Evolutionary conservation across 2,329 filamentous ascomycete species (phyloP).

Genomic region (Diaporthe caulivora): DNA sequence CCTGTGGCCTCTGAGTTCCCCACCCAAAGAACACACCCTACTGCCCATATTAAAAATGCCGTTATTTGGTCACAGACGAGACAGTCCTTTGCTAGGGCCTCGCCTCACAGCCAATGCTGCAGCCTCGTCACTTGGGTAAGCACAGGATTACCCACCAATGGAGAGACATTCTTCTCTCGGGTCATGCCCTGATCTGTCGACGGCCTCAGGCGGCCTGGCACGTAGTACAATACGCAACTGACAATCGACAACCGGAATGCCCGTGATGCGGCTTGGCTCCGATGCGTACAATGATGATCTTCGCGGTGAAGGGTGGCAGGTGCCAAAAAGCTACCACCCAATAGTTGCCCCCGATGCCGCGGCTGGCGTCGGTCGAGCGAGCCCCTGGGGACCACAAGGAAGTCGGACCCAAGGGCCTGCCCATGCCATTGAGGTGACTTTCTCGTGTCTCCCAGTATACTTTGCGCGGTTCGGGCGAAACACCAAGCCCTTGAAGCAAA

Average conservation of each 20-base stretch:
- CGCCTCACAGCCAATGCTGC: slow-evolving; percentile 19
- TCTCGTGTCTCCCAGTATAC: background rate
- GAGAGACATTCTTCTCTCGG: slow-evolving; percentile 24
- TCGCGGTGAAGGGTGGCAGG: background rate
- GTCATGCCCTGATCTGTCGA: slow-evolving; percentile 12
- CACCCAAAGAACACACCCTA: background rate
- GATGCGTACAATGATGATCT: slow-evolving; percentile 4
- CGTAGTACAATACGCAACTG: background rate
- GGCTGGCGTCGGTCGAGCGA: slow-evolving; percentile 14
- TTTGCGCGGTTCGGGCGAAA: slow-evolving; percentile 1
- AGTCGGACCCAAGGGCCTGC: background rate
- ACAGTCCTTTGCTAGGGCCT: slow-evolving; percentile 16
- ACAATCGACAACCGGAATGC: slow-evolving; percentile 1
- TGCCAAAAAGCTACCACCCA: background rate
- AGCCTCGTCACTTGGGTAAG: slow-evolving; percentile 23
- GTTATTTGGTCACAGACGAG: background rate
- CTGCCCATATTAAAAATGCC: background rate
- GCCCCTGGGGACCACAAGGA: too few species aligned
- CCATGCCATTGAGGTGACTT: background rate
- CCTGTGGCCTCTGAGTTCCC: background rate
- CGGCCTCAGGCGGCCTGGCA: background rate
- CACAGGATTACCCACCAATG: slow-evolving; percentile 15
- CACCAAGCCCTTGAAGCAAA: slow-evolving; percentile 12
- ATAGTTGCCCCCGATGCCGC: background rate
- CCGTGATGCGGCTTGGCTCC: background rate